Conservation (phyloP, 225 moss, liverwort and hornwort species). For the Ulota crispa region DNA sequence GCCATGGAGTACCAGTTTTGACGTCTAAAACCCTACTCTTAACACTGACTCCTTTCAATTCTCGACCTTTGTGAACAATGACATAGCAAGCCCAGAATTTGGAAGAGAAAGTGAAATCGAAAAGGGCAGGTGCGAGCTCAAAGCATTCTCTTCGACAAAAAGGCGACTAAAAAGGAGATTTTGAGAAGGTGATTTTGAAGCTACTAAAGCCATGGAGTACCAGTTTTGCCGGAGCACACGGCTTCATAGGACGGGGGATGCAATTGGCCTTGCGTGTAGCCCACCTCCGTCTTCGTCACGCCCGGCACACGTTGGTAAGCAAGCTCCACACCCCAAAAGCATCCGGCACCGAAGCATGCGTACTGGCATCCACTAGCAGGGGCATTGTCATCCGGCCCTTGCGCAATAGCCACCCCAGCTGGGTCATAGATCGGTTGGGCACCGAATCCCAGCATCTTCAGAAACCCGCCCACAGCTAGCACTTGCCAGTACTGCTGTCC, state of each 20-base stretch:
- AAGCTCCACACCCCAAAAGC: slow-evolving; percentile 40
- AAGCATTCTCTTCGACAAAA: neutral
- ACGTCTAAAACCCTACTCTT: neutral
- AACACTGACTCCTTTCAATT: neutral
- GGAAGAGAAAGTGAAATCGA: neutral
- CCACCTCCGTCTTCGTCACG: slow-evolving; percentile 30
- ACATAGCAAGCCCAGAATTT: neutral
- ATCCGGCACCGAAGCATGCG: slow-evolving; percentile 38
- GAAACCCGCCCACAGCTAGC: slow-evolving; percentile 32
- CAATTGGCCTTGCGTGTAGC: slow-evolving; percentile 43
- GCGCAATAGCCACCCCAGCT: slow-evolving; percentile 22
- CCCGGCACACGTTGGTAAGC: slow-evolving; percentile 34
- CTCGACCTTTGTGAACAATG: neutral
- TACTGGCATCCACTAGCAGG: slow-evolving; percentile 15
- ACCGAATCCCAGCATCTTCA: slow-evolving; percentile 31
- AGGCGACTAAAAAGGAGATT: neutral
- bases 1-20: neutral
- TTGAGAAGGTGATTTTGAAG: neutral
- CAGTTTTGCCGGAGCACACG: slow-evolving; percentile 26
- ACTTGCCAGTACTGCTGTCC: neutral
- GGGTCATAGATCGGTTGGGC: slow-evolving; percentile 9
- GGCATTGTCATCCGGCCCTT: slow-evolving; percentile 23
- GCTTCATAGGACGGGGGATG: slow-evolving; percentile 49
- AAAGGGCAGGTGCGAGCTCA: neutral
- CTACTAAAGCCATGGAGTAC: neutral